phyloP scores from a whole-genome alignment of 495 filamentous ascomycete genomes.

The Staphylotrichum tortipilum region DNA sequence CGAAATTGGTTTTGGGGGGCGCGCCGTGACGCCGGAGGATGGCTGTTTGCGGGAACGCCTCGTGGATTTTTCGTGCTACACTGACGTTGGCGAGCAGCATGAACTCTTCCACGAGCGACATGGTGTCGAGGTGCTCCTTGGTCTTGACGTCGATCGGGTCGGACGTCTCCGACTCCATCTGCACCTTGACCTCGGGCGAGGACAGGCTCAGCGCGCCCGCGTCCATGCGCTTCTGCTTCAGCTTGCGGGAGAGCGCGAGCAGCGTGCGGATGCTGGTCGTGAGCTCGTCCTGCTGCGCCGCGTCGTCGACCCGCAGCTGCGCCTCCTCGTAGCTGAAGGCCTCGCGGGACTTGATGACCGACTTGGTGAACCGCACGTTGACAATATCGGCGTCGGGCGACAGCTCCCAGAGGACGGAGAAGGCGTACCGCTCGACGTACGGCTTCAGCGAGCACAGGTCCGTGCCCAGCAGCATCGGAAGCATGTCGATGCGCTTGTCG shows the following conservation, averaged over 20 bases:
- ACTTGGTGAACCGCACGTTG: conserved; percentile 79
- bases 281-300: conserved; percentile 73
- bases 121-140: conserved; percentile 87
- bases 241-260: conserved; percentile 81
- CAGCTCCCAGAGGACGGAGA: conserved; percentile 92
- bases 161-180: conserved; percentile 87
- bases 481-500: conserved; percentile 98
- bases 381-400: conserved; percentile 78
- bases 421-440: conserved; percentile 94
- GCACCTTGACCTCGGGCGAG: conserved; percentile 88
- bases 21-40: conserved; percentile 85
- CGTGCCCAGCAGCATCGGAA: conserved; percentile 89
- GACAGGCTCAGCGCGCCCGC: conserved; percentile 91
- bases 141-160: conserved; percentile 95
- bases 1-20: conserved; percentile 91
- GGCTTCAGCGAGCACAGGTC: conserved; percentile 96
- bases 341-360: conserved; percentile 94
- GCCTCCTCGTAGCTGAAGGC: conserved; percentile 97
- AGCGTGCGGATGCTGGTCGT: conserved; percentile 85
- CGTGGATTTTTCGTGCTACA: conserved; percentile 79
- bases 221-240: conserved; percentile 87
- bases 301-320: conserved; percentile 85
- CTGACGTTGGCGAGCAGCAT: conserved; percentile 98
- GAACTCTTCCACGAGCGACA: conserved; percentile 96
- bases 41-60: conserved; percentile 88